Base-by-base conservation (phyloP, 257 asterid species). In the Eucommia ulmoides region DNA sequence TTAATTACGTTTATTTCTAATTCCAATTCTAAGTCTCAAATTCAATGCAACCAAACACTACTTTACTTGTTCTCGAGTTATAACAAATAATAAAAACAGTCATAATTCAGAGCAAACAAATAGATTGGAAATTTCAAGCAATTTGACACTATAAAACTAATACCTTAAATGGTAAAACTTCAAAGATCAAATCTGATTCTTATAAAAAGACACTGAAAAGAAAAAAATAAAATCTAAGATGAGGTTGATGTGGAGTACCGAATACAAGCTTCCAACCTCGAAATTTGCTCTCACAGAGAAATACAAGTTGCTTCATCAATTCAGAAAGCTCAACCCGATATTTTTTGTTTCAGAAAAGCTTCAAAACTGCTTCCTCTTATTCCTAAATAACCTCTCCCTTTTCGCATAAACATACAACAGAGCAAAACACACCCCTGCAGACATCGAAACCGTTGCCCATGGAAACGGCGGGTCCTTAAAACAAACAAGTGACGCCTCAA, bases 401-500 rank as follows among this genome's bases (percentile, higher is more conserved):
- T 70, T 85, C 7, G 69, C 63, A 65, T 64, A 82, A 19, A 42
- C 79, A 51, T 67, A 89, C n/a, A 82, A 17, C 52, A 89, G 61
- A 33, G 68, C 68, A 60, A 76, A 56, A 48, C 68, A 41, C 58
- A 81, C 67, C 41, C 77, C 88, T 62, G 33, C 75, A 49, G 81
- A 80, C 64, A 68, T 21, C 18, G 68, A 54, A 47, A 65, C 49
- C 19, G 94, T 70, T 2, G 54, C 54, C 98, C 96, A 85, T 19
- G 98, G 98, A 50, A 89, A 74, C 19, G 98, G 98, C 16, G 96
- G 98, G 60, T 85, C 93, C 84, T 74, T 74, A 75, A 85, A 89
- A 64, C 96, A 89, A 48, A 61, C 66, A 19, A 89, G 83, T 2
- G 82, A 65, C 2, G 98, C 94, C 63, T 89, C 96, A 64, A 89